Base-by-base conservation (phyloP, 2,329 filamentous ascomycete species). In the Epichloe gansuensis region DNA sequence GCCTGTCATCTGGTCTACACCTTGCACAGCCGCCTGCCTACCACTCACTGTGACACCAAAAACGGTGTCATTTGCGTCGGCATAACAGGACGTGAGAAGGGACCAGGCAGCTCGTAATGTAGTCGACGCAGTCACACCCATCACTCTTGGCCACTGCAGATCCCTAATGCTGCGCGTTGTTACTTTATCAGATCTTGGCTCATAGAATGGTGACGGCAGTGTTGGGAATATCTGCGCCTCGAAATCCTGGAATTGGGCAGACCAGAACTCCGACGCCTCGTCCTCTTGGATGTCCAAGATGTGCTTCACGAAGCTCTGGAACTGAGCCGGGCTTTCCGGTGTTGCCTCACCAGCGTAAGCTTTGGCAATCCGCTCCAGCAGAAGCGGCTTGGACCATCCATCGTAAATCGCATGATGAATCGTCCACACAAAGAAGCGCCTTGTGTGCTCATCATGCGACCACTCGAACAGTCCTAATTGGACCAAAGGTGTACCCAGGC, bases 321-420 rank as follows among this genome's bases (percentile, higher is more conserved):
- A 54, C n/a, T 41, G 44, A 35, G 54, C 46, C 2, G 50, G 44
- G 17, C 48, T n/a, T 7, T 17, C 15, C n/a, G 44, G 17, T 17
- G 35, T 48, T 23, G 5, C 11, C n/a, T 53, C 50, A 13, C 39
- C 48, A 35, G 49, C 35, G 46, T 62, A 62, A 3, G 53, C 51
- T 31, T 56, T 48, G 7, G 54, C 47, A 1, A 58, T 42, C 2
- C 52, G 34, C 13, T 56, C 52, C 13, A 63, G 43, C 5, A 63
- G 49, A 7, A 75, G 60, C 3, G 69, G 67, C 68, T 74, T 69
- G 0, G 69, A 73, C 73, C 74, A 77, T n/a, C 75, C 75, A 51
- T 79, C 76, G 52, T 78, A 79, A 0, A 77, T 60, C 8, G 70
- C 70, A 55, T 78, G 75, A 43, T 62, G 61, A 13, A 60, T 55